Evolutionary conservation across 176 grass and related monocot genomes (phyloP).

Genomic region (Eragrostis nindensis): DNA sequence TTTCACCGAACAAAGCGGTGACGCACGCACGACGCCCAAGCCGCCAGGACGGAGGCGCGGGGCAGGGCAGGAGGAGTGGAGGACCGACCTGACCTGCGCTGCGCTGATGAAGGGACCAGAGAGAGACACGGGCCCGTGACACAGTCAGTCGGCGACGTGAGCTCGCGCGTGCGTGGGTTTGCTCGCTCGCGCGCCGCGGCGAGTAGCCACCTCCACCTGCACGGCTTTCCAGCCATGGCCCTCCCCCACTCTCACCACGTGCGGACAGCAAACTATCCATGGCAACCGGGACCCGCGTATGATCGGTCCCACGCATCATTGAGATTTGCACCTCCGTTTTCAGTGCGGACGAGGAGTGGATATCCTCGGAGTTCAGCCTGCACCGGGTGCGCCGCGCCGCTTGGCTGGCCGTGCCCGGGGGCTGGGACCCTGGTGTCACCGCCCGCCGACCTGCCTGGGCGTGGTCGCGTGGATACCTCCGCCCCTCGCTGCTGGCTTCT

Average conservation of each 20-base stretch:
- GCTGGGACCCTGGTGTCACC: slow-evolving; percentile 5
- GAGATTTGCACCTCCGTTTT: too few relatives aligned
- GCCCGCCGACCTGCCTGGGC: background rate
- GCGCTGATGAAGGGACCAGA: too few relatives aligned
- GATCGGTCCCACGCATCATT: background rate
- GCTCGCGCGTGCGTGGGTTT: background rate
- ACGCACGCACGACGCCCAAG: too few relatives aligned
- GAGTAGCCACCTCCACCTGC: slow-evolving; percentile 33
- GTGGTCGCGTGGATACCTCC: background rate
- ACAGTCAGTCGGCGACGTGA: background rate
- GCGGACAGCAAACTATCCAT: too few relatives aligned
- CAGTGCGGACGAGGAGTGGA: background rate
- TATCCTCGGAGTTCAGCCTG: background rate
- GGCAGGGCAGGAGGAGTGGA: too few relatives aligned
- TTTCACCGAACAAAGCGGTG: too few relatives aligned
- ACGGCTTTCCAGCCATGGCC: background rate
- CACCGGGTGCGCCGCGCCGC: background rate
- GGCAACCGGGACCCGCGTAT: background rate
- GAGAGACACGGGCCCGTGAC: background rate
- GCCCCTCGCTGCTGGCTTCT: background rate
- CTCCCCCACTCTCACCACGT: too few relatives aligned
- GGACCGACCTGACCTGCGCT: background rate
- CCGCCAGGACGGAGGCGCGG: too few relatives aligned
- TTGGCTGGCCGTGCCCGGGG: background rate
- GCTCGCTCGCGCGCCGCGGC: slow-evolving; percentile 35